Conservation (phyloP, 805 yeast genomes). For the Candida ipomoeae region DNA sequence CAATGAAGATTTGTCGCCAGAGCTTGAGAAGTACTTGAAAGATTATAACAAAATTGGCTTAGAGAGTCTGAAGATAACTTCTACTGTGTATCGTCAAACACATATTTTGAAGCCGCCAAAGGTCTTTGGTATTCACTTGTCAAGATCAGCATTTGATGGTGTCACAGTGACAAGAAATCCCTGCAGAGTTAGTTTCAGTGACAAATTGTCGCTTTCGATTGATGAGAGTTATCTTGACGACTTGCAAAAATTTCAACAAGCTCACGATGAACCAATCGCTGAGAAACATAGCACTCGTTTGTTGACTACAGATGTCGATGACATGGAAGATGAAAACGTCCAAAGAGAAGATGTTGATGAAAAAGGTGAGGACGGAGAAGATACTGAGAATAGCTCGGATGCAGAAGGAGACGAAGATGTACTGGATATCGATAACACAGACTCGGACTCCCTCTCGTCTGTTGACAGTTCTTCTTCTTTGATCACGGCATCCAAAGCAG, state of each 20-base stretch:
- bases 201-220: slow-evolving; percentile 45
- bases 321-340: slow-evolving; percentile 28
- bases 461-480: slow-evolving; percentile 8
- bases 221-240: slow-evolving; percentile 39
- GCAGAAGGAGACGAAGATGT: slow-evolving; percentile 9
- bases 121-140: slow-evolving; percentile 73
- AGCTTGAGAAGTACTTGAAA: slow-evolving; percentile 45
- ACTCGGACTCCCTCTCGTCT: slow-evolving; percentile 11
- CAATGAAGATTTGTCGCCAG: slow-evolving; percentile 61
- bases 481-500: slow-evolving; percentile 9
- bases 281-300: slow-evolving; percentile 14
- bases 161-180: slow-evolving; percentile 67
- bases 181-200: slow-evolving; percentile 66
- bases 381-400: slow-evolving; percentile 17
- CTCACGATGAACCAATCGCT: slow-evolving; percentile 14
- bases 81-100: slow-evolving; percentile 66
- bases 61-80: slow-evolving; percentile 44
- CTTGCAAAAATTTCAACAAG: slow-evolving; percentile 31
- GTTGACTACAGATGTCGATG: slow-evolving; percentile 24
- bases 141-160: slow-evolving; percentile 75
- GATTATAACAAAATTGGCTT: slow-evolving; percentile 43
- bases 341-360: slow-evolving; percentile 39
- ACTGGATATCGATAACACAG: slow-evolving; percentile 8
- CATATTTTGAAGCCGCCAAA: slow-evolving; percentile 64
- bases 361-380: slow-evolving; percentile 27